These are phyloP conservation scores for Clonostachys chloroleuca DNA, from an alignment of 2,329 filamentous ascomycete species.

Conservation along the genomic window DNA sequence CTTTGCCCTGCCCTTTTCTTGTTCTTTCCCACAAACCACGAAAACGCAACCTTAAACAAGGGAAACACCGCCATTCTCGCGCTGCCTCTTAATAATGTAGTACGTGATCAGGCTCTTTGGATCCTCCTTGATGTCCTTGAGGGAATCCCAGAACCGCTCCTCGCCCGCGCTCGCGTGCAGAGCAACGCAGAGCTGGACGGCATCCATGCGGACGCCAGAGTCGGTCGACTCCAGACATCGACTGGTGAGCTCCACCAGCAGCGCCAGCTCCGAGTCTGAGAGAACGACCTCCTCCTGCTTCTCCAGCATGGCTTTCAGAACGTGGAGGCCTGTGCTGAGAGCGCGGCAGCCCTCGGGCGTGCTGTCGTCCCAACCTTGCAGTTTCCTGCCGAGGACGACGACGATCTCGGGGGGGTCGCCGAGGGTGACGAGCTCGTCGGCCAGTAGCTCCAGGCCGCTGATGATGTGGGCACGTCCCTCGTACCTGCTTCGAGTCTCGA, in stretches of 20 bases:
- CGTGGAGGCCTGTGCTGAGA: constrained; percentile 59
- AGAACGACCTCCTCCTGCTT: constrained; percentile 39
- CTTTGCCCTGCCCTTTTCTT: too few species aligned
- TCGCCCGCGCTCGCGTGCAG: constrained; percentile 61
- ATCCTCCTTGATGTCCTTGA: constrained; percentile 63
- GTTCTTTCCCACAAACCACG: background rate
- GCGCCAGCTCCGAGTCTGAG: constrained; percentile 43
- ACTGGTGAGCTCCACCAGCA: constrained; percentile 45
- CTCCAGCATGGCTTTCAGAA: constrained; percentile 56
- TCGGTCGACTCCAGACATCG: constrained; percentile 56
- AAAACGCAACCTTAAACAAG: background rate
- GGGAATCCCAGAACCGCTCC: constrained; percentile 60
- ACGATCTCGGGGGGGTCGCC: constrained; percentile 60
- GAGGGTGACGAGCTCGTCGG: constrained; percentile 65
- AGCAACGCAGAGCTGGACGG: constrained; percentile 74
- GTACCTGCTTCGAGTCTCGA: constrained; percentile 61
- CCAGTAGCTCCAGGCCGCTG: constrained; percentile 67
- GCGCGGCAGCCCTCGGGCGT: constrained; percentile 42
- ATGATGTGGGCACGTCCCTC: constrained; percentile 69
- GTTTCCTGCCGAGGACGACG: constrained; percentile 44
- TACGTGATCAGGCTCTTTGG: constrained; percentile 76
- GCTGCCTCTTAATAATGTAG: constrained; percentile 70
- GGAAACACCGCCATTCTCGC: constrained; percentile 32
- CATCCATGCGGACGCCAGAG: constrained; percentile 65
- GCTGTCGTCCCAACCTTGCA: constrained; percentile 35